Evolutionary conservation across 192 early-diverging fungal genomes (phyloP), one percentile per base, ranked within the genome.

Genomic region (Coemansia sp.): DNA sequence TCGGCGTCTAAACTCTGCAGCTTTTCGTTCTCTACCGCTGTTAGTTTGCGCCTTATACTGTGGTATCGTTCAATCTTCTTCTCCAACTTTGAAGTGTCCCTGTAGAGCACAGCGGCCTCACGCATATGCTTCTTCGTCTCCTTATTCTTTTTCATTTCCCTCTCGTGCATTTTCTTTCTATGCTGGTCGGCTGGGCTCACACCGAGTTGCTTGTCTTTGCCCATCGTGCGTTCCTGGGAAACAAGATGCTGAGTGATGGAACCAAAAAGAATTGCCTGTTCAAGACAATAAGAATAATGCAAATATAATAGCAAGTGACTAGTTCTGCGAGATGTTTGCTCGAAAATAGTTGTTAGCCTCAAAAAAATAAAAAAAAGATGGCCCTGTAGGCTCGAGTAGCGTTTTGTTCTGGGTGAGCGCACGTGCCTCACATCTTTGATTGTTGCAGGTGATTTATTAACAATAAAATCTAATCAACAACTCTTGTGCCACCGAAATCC

Each of bases 111-210:
- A 8, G 70, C 63, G 1, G 17, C 57, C 42, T 82, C 79, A 19
- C 71, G 79, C 74, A 73, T 67, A 42, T 73, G 65, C 19, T 76
- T 66, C 19, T 74, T 70, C 10, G 66, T 69, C 36, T 82, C 79
- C 22, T 82, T 82, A 62, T 82, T 82, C 23, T 66, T 62, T 53
- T 81, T 71, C 11, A 65, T 50, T 17, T 75, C 78, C n/a, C 73
- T 69, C 43, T 75, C 64, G 13, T 75, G 72, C 69, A 67, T 65
- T 48, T 74, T 61, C 40, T 65, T 74, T 7, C 78, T 63, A 43
- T 72, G 55, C 29, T 58, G 35, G 13, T 71, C 69, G 23, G 62
- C 59, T 19, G 78, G 78, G 46, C 72, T 71, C 6, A 65, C 64
- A 6, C 77, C 69, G 49, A 74, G 69, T 45, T 55, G 57, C n/a